phyloP scores from a whole-genome alignment of 164 flowering plant genomes.

The Cinnamomum chago region DNA sequence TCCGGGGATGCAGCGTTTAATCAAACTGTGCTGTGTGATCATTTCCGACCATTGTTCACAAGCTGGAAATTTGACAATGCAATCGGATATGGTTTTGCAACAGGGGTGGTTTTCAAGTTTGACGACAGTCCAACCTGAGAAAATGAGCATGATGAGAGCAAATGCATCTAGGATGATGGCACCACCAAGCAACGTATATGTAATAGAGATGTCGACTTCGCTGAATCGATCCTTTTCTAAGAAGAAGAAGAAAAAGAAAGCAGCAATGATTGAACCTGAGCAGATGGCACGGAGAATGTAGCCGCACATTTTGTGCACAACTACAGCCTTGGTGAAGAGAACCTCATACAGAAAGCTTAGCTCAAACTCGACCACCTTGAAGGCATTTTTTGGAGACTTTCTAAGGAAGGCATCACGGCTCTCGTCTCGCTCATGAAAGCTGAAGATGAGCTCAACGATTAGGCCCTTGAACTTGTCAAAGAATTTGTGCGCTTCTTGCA shows the following conservation, averaged over 20 bases:
- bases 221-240: conserved; percentile 6
- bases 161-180: conserved; percentile 33
- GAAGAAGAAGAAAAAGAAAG: not conserved
- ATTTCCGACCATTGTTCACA: conserved; percentile 8
- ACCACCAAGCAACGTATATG: conserved; percentile 38
- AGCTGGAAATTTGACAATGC: not conserved
- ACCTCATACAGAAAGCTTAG: conserved; percentile 26
- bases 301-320: not conserved
- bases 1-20: conserved; percentile 5
- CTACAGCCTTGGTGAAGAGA: conserved; percentile 28
- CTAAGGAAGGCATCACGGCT: conserved; percentile 14
- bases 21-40: conserved; percentile 11
- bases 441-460: conserved; percentile 27
- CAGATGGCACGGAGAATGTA: conserved; percentile 4
- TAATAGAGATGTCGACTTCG: conserved; percentile 24
- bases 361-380: conserved; percentile 26
- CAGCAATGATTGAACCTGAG: not conserved
- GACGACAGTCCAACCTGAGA: conserved; percentile 40
- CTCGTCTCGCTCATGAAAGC: conserved; percentile 17
- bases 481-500: not conserved
- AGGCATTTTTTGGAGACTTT: conserved; percentile 6
- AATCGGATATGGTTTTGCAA: not conserved
- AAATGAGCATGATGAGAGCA: conserved; percentile 26
- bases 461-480: conserved; percentile 15
- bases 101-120: not conserved